Evolutionary conservation across 805 yeast species (phyloP), one percentile per base, ranked within the genome.

Genomic region (Kazachstania psychrophila): DNA sequence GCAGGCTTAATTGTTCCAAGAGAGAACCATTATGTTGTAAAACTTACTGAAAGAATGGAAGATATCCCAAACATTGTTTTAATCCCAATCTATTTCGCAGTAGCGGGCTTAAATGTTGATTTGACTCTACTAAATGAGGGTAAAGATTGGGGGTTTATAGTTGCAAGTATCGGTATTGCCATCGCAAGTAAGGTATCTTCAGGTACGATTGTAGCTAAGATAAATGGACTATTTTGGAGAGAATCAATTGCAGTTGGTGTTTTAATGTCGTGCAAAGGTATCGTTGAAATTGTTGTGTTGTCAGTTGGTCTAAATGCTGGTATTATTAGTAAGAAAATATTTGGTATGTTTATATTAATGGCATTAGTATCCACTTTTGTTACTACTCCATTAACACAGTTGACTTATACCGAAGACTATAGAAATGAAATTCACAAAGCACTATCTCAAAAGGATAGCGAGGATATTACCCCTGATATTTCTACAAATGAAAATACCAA

Each of bases 211-310:
- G 78, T 80, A 26, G 79, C 88, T 2, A 75, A 69, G 45, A 40
- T 73, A 28, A 70, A 69, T 54, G 83, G 81, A 1, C 59, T 82
- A 33, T 66, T 67, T 33, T 77, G 83, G 81, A 70, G 88, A 54
- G 92, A 83, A 54, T 72, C 86, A 2, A 54, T 77, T 24, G 68
- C 88, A 2, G 89, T 81, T 26, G 94, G 94, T 36, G 71, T 80
- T 17, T 65, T 83, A 47, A 83, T 83, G 92, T 80, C 89, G 6
- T 83, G 94, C 68, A 83, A 83, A 58, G 94, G 94, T 58, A 80
- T 82, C 44, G 92, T 82, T 17, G 94, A 82, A 58, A 78, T 82
- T 54, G 88, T 82, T 28, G 92, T 82, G 15, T 64, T 82, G 45
- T 76, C 73, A 28, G 75, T 79, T 17, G 94, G 94, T 33, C 65